These are phyloP conservation scores for Neurospora sp. DNA, from an alignment of 495 filamentous ascomycete genomes.

Conservation along the genomic window DNA sequence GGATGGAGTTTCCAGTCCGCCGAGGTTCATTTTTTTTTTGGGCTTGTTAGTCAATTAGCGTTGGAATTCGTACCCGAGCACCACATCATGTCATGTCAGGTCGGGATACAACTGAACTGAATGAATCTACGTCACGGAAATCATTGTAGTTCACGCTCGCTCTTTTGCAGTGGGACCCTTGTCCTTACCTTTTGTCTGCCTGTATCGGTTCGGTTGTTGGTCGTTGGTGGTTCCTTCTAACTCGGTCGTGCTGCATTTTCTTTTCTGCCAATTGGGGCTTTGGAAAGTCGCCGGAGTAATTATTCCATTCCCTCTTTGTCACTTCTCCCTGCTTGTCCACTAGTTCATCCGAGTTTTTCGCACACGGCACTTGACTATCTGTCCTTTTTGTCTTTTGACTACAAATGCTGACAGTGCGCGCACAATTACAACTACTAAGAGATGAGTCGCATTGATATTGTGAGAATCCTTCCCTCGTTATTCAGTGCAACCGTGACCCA, in stretches of 20 bases:
- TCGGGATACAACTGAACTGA: background rate
- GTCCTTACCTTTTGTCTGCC: background rate
- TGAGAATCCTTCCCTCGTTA: background rate
- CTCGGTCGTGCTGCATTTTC: background rate
- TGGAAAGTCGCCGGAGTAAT: background rate
- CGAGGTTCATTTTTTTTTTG: background rate
- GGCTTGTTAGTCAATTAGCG: background rate
- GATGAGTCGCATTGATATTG: background rate
- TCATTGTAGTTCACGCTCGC: background rate
- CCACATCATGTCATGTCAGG: background rate
- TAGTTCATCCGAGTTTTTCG: background rate
- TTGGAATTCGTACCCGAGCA: background rate
- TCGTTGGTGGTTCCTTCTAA: background rate
- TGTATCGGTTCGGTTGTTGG: background rate
- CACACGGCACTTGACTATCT: background rate
- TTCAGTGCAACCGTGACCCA: background rate
- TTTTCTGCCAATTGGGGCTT: background rate
- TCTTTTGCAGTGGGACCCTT: background rate
- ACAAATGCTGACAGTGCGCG: background rate
- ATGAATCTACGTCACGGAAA: background rate
- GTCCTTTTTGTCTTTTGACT: background rate
- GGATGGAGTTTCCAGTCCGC: background rate
- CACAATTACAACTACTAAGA: background rate
- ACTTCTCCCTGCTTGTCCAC: background rate
- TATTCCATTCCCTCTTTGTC: background rate